These are phyloP conservation scores for Aspergillus nomiae DNA, from an alignment of 2,329 filamentous ascomycete species.

Conservation along the genomic window DNA sequence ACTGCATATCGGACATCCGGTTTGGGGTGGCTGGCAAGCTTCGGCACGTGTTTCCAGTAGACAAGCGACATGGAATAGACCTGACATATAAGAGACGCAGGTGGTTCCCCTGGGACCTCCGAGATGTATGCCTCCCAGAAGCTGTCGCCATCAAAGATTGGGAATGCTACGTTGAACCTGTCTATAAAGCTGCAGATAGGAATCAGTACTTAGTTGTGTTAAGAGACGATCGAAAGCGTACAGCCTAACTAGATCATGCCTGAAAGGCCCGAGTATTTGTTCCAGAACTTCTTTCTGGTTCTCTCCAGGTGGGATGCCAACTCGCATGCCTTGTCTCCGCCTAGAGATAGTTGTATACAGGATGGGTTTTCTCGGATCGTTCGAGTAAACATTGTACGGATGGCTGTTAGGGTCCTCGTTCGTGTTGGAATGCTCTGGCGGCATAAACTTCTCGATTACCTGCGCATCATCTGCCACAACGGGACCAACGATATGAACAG, in stretches of 20 bases:
- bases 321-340: constrained; percentile 50
- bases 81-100: constrained; percentile 59
- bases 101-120: constrained; percentile 51
- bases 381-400: constrained; percentile 55
- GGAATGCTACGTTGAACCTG: constrained; percentile 62
- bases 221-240: constrained; percentile 39
- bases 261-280: constrained; percentile 60
- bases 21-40: constrained; percentile 49
- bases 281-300: constrained; percentile 60
- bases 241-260: constrained; percentile 54
- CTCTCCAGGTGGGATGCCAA: constrained; percentile 45
- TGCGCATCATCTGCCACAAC: constrained; percentile 63
- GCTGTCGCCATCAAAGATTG: constrained; percentile 58
- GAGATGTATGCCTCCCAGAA: constrained; percentile 55
- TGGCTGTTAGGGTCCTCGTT: constrained; percentile 44
- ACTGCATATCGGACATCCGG: constrained; percentile 64
- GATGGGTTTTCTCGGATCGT: constrained; percentile 48
- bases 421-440: constrained; percentile 41
- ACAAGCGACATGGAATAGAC: constrained; percentile 61
- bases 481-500: constrained; percentile 60
- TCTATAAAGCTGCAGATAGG: constrained; percentile 52
- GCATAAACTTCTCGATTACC: constrained; percentile 61
- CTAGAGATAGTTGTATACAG: constrained; percentile 53
- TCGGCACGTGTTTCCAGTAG: constrained; percentile 57
- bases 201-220: constrained; percentile 4